These are phyloP conservation scores for Backusella westeae DNA, from an alignment of 192 early-diverging fungal species.

Conservation along the genomic window DNA sequence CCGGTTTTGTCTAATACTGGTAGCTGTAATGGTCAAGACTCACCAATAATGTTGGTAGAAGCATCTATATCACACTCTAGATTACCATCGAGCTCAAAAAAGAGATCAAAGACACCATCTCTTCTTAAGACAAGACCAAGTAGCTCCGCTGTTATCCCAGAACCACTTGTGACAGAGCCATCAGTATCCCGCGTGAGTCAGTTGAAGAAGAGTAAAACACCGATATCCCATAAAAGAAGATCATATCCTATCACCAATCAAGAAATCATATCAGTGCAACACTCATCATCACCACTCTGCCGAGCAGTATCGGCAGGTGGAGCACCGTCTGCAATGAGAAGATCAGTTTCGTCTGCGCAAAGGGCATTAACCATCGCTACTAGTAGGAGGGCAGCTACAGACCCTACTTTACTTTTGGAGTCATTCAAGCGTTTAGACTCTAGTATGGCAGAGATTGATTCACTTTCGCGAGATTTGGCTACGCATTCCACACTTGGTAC, in stretches of 20 bases:
- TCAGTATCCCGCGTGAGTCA: not conserved
- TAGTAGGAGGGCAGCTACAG: not conserved
- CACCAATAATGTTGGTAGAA: not conserved
- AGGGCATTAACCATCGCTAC: not conserved
- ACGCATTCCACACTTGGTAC: not conserved
- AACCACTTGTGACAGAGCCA: not conserved
- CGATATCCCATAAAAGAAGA: not conserved
- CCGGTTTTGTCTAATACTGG: not conserved
- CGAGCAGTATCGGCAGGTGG: not conserved
- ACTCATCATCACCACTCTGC: not conserved
- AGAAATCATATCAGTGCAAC: not conserved
- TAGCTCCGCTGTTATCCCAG: not conserved
- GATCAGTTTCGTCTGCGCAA: not conserved
- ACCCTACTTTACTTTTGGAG: constrained; percentile 6
- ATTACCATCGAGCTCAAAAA: not conserved
- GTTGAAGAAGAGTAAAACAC: constrained; percentile 6
- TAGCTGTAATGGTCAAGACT: not conserved
- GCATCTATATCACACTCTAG: not conserved
- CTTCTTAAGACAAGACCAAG: not conserved
- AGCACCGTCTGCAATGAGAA: not conserved
- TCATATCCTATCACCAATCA: not conserved
- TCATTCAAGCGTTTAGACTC: constrained; percentile 23
- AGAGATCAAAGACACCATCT: not conserved
- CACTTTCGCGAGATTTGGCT: constrained; percentile 24
- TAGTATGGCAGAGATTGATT: constrained; percentile 20